A percentile compares a stretch with the other conserved stretches of the same genome.
Evolutionary conservation across 1,284 basidiomycete genomes (phyloP).

Genomic region (Ustilago nuda): DNA sequence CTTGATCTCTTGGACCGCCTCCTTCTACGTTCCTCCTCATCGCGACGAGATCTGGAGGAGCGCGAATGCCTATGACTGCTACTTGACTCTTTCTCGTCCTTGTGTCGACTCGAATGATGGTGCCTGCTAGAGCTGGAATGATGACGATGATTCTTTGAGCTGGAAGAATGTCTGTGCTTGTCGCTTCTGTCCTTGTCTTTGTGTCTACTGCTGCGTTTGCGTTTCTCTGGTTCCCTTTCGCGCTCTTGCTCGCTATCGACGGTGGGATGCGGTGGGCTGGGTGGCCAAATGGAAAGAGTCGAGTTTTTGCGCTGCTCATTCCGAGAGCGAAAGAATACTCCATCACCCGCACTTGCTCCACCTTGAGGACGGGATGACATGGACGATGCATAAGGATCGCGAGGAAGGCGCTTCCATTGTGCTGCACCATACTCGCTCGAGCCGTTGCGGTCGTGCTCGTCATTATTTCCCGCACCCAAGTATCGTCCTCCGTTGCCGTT

Average conservation of each 20-base stretch:
- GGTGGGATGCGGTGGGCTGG: slow-evolving; percentile 47
- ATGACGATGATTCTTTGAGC: slow-evolving; percentile 25
- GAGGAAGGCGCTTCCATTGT: slow-evolving; percentile 46
- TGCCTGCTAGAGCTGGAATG: slow-evolving; percentile 23
- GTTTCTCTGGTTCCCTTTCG: slow-evolving; percentile 51
- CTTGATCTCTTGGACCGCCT: slow-evolving; percentile 24
- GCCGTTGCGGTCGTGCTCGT: not conserved
- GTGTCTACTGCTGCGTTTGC: slow-evolving; percentile 30
- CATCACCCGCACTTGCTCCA: slow-evolving; percentile 10
- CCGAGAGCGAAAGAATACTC: slow-evolving; percentile 47
- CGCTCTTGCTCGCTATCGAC: slow-evolving; percentile 51
- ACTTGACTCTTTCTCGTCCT: slow-evolving; percentile 21
- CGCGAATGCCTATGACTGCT: slow-evolving; percentile 14
- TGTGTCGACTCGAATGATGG: slow-evolving; percentile 28
- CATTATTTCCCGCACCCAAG: slow-evolving; percentile 18
- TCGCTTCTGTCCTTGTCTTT: slow-evolving; percentile 29
- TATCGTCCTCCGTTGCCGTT: slow-evolving; percentile 22
- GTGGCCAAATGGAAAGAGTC: slow-evolving; percentile 58
- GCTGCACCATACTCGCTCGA: slow-evolving; percentile 38
- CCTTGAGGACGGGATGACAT: slow-evolving; percentile 13
- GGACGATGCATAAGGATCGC: slow-evolving; percentile 41
- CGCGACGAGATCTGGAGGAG: slow-evolving; percentile 30
- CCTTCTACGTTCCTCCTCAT: slow-evolving; percentile 13
- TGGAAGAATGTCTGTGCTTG: slow-evolving; percentile 27
- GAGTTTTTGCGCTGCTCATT: slow-evolving; percentile 57